Evolutionary conservation across 2,329 filamentous ascomycete species (phyloP), one percentile per base, ranked within the genome.

Genomic region (Monilinia laxa): DNA sequence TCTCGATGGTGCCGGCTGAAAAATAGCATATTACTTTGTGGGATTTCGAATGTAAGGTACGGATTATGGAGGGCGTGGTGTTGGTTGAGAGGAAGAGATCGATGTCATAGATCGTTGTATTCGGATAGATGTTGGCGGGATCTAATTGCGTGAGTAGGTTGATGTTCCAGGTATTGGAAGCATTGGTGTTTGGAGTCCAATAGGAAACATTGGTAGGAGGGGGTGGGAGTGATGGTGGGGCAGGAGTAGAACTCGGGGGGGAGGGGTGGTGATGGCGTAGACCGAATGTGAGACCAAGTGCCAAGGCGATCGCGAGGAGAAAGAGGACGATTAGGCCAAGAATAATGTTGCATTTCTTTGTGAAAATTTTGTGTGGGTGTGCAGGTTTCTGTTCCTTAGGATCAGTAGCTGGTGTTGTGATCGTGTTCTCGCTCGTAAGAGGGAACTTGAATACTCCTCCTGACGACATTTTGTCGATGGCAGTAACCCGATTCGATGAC

Each of bases 1-100:
- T 74, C 76, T 92, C 90, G 72, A 84, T 90, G 11, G 85, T 87
- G 1, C 90, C 89, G 0, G 87, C 88, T 62, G 86, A 89, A 78
- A 92, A 92, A 77, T 92, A 92, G 79, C 89, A 92, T 65, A 92
- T 87, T 65, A 90, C 84, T 69, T 84, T 86, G 73, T 84, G 84
- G 7, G 82, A 83, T 51, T 80, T 71, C 3, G 70, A 69, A 58
- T 87, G 83, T 12, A 88, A 77, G 7, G 76, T 74, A 10, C 75
- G 65, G 58, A 87, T 83, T 1, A 78, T 80, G 7, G 77, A 73
- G 12, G 79, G 77, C 10, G 79, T 75, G 64, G 83, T 85, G 75
- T 88, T 71, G 18, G 64, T 25, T 1, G 64, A 9, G 16, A 65
- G 64, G 18, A 75, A 71, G 20, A 74, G 70, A 56, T 78, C 77